Evolutionary conservation across 2,329 filamentous ascomycete species (phyloP).

Genomic region (Verticillium zaregamsianum): DNA sequence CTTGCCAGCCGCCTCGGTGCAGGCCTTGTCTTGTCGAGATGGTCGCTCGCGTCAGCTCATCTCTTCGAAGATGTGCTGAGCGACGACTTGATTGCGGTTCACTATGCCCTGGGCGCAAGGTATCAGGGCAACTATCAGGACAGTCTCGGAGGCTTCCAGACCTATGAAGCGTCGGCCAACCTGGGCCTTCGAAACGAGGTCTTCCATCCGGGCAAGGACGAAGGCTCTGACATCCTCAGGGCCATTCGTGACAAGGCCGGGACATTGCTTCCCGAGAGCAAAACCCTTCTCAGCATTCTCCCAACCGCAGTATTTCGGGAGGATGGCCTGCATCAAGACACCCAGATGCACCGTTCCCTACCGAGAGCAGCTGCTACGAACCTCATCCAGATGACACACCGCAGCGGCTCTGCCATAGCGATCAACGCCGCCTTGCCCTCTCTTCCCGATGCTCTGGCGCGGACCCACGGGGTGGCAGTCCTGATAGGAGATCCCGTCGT

Average conservation of each 20-base stretch:
- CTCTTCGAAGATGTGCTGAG: slow-evolving; percentile 83
- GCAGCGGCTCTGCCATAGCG: slow-evolving; percentile 72
- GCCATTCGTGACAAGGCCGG: slow-evolving; percentile 86
- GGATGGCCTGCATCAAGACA: slow-evolving; percentile 74
- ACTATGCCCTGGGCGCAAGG: slow-evolving; percentile 81
- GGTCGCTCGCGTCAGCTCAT: slow-evolving; percentile 87
- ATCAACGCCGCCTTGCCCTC: slow-evolving; percentile 86
- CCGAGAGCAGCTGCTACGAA: slow-evolving; percentile 67
- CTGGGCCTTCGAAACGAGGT: slow-evolving; percentile 89
- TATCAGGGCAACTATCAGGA: slow-evolving; percentile 98
- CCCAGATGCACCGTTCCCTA: slow-evolving; percentile 70
- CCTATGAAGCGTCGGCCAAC: slow-evolving; percentile 87
- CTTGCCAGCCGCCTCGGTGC: slow-evolving; percentile 72
- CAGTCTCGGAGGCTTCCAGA: slow-evolving; percentile 91
- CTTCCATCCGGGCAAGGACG: slow-evolving; percentile 83
- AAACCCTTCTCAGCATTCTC: slow-evolving; percentile 77
- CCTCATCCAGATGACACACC: slow-evolving; percentile 64
- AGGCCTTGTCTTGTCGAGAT: slow-evolving; percentile 70
- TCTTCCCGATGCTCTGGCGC: slow-evolving; percentile 82
- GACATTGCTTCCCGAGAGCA: slow-evolving; percentile 73
- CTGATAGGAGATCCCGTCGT: slow-evolving; percentile 81
- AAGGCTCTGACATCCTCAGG: slow-evolving; percentile 84
- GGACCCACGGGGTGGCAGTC: slow-evolving; percentile 74
- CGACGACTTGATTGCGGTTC: slow-evolving; percentile 87
- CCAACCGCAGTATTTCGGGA: slow-evolving; percentile 77